Evolutionary conservation across 140 eudicot species (phyloP), one percentile per base, ranked within the genome.

Genomic region (Eryngium alpinum): DNA sequence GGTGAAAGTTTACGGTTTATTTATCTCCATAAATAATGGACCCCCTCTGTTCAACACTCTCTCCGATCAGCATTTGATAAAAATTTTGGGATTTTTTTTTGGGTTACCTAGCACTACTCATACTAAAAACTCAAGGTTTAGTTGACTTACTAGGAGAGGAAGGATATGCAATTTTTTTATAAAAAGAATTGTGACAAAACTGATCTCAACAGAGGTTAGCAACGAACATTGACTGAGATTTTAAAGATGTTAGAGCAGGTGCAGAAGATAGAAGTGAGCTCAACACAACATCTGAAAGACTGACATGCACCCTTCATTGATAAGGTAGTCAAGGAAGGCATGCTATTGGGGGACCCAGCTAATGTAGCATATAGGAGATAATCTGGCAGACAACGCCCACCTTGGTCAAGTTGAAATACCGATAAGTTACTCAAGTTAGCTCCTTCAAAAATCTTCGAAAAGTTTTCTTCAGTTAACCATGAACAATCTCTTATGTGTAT

Each of bases 301-400:
- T n/a, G 93, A 83, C 92, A 95, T 44, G 97, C 99, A 79, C 95
- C 97, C 87, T 88, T 92, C 86, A 95, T 44, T 22, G 99, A 95
- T 77, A 95, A 49, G 46, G 86, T 87, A 63, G 97, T 87, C 78
- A 95, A 83, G 25, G 89, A 91, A 56, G 93, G 87, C 32, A 95
- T 82, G 43, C 86, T 60, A 80, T 81, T 82, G 25, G 93, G 86
- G 31, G 86, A 81, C 38, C 83, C 76, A 72, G 88, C 84, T 86
- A 93, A 87, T 44, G 91, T 86, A 31, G 81, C 27, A 52, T 46
- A 75, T 66, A 94, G 79, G 70, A 81, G 82, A 80, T 87, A 92
- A 86, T 93, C 99, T 17, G 97, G 92, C 83, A 95, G 63, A 87
- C 98, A 95, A 56, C 90, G 72, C 72, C 99, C 99, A 79, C 97